Evolutionary conservation across 371 early-diverging fungal genomes (phyloP).

Genomic region (Mortierella sp.): DNA sequence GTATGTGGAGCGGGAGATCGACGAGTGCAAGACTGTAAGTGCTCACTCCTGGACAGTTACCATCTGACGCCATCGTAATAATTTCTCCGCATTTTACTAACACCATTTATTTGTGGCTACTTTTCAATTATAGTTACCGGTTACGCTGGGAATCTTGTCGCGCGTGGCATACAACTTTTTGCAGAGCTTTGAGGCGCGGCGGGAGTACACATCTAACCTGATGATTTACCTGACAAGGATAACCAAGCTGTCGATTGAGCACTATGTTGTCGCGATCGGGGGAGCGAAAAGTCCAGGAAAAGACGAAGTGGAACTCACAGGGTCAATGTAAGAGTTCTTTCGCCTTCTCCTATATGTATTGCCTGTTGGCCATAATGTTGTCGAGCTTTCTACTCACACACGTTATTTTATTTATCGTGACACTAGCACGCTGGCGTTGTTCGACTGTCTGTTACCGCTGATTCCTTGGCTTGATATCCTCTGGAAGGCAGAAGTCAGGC

Average conservation of each 20-base stretch:
- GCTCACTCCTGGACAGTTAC: not conserved
- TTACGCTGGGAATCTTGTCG: conserved; percentile 47
- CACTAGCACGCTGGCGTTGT: conserved; percentile 56
- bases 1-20: conserved; percentile 32
- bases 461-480: conserved; percentile 45
- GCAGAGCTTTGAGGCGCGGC: conserved; percentile 43
- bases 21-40: conserved; percentile 50
- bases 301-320: conserved; percentile 34
- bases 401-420: not conserved
- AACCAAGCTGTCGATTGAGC: conserved; percentile 44
- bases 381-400: not conserved
- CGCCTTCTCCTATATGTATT: not conserved
- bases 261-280: conserved; percentile 19
- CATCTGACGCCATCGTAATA: not conserved
- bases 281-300: conserved; percentile 38
- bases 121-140: conserved; percentile 24
- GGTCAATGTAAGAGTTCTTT: conserved; percentile 30
- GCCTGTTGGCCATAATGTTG: not conserved
- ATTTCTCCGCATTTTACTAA: not conserved
- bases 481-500: conserved; percentile 37
- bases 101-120: not conserved
- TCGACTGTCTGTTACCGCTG: conserved; percentile 33
- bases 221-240: conserved; percentile 36
- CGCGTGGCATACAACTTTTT: conserved; percentile 41
- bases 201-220: conserved; percentile 41